Percentiles rank a stretch among this genome's conserved stretches.
phyloP scores from a whole-genome alignment of 2,329 filamentous ascomycete genomes.

The Ceratocystiopsis brevicomis region DNA sequence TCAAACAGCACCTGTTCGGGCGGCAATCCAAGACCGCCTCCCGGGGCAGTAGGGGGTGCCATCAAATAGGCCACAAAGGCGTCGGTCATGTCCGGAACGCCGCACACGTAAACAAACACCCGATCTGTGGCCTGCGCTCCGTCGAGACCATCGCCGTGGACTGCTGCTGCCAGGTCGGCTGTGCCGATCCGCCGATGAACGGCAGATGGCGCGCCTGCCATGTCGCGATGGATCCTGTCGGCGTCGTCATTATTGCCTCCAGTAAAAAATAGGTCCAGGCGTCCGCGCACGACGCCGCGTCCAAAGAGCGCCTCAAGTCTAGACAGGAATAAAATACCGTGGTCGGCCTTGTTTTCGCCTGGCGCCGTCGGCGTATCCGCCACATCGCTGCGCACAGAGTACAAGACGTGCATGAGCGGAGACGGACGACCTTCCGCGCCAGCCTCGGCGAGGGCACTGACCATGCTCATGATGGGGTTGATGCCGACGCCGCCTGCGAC shows the following conservation, averaged over 20 bases:
- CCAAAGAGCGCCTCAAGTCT: slow-evolving; percentile 25
- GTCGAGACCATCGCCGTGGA: slow-evolving; percentile 12
- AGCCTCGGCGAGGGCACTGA: slow-evolving; percentile 35
- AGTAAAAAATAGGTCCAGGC: slow-evolving; percentile 28
- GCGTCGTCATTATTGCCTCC: neutral
- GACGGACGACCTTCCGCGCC: too few species aligned
- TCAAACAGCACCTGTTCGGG: slow-evolving; percentile 16
- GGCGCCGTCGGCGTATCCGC: neutral
- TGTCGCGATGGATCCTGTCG: too few species aligned
- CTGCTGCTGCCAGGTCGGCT: slow-evolving; percentile 22
- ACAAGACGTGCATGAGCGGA: slow-evolving; percentile 21
- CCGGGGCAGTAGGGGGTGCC: slow-evolving; percentile 5
- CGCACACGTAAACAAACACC: slow-evolving; percentile 42
- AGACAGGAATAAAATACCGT: slow-evolving; percentile 30
- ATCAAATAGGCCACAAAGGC: slow-evolving; percentile 33
- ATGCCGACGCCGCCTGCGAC: slow-evolving; percentile 69
- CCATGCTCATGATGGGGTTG: slow-evolving; percentile 62
- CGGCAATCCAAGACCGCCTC: slow-evolving; percentile 11
- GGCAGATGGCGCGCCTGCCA: neutral
- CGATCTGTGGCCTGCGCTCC: neutral
- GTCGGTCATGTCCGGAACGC: slow-evolving; percentile 51
- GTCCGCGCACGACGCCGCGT: slow-evolving; percentile 19
- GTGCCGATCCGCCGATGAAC: slow-evolving; percentile 22
- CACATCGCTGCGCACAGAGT: slow-evolving; percentile 29
- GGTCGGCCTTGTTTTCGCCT: slow-evolving; percentile 4